Conservation (phyloP, 805 yeast genomes). For the Kazachstania taianensis region DNA sequence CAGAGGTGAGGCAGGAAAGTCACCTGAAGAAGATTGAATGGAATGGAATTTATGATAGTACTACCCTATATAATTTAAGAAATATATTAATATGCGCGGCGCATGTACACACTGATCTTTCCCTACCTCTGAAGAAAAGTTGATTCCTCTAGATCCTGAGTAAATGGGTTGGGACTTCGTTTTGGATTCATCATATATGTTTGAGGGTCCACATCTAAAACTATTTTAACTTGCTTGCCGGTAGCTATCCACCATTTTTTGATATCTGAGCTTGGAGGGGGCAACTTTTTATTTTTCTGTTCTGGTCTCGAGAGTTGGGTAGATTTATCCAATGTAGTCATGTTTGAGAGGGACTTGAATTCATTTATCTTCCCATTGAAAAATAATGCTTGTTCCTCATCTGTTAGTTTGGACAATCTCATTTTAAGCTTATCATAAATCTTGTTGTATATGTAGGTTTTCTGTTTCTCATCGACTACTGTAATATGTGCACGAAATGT, state of each 20-base stretch:
- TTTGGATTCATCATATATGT: conserved; percentile 56
- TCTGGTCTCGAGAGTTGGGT: conserved; percentile 1
- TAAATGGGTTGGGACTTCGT: conserved; percentile 66
- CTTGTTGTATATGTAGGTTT: conserved; percentile 40
- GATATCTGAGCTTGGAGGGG: conserved; percentile 80
- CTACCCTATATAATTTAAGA: background rate
- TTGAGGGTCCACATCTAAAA: conserved; percentile 32
- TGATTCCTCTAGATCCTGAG: conserved; percentile 36
- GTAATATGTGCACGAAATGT: conserved; percentile 53
- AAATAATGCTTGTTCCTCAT: conserved; percentile 42
- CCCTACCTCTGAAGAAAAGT: conserved; percentile 15
- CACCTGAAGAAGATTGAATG: background rate
- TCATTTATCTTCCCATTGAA: too few relatives aligned
- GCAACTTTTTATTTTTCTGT: conserved; percentile 33
- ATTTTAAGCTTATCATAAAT: conserved; percentile 45
- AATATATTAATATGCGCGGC: background rate
- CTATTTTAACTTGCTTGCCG: conserved; percentile 64
- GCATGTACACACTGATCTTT: too few relatives aligned
- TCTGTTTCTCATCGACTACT: conserved; percentile 50
- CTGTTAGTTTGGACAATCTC: conserved; percentile 33
- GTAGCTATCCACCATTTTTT: conserved; percentile 89
- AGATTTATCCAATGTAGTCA: conserved; percentile 7
- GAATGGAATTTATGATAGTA: too few relatives aligned
- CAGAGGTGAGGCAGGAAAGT: too few relatives aligned
- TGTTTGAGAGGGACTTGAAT: conserved; percentile 10